These are phyloP conservation scores for Kickxella alabastrina DNA, from an alignment of 192 early-diverging fungal genomes.

Conservation along the genomic window DNA sequence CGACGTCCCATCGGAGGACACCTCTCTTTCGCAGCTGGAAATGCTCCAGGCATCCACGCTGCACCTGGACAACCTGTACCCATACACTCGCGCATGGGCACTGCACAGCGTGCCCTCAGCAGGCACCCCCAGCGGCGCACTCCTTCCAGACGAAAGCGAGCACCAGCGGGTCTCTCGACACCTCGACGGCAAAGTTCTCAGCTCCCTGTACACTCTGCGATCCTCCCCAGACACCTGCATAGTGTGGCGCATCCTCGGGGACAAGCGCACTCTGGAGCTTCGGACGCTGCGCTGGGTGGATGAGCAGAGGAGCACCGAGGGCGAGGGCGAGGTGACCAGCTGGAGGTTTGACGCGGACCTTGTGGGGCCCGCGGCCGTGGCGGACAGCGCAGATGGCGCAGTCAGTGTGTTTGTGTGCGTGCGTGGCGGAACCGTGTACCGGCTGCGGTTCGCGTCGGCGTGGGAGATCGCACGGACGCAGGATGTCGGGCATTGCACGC, in stretches of 20 bases:
- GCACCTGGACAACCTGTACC: slow-evolving; percentile 44
- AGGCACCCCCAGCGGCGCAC: slow-evolving; percentile 1
- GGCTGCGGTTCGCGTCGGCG: slow-evolving; percentile 31
- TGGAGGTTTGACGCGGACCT: slow-evolving; percentile 40
- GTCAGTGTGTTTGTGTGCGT: slow-evolving; percentile 30
- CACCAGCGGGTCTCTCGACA: slow-evolving; percentile 31
- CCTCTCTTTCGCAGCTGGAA: slow-evolving; percentile 20
- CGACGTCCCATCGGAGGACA: not conserved
- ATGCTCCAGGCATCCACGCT: slow-evolving; percentile 38
- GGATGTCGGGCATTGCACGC: slow-evolving; percentile 24
- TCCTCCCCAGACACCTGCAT: slow-evolving; percentile 45
- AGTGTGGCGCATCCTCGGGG: slow-evolving; percentile 43
- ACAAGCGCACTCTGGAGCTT: slow-evolving; percentile 37
- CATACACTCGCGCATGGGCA: slow-evolving; percentile 19
- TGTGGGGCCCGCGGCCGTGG: slow-evolving; percentile 17
- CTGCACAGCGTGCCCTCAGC: slow-evolving; percentile 40
- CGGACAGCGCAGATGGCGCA: slow-evolving; percentile 9
- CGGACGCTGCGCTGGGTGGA: slow-evolving; percentile 43
- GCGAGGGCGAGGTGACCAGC: slow-evolving; percentile 17
- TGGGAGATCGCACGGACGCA: slow-evolving; percentile 36
- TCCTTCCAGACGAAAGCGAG: not conserved
- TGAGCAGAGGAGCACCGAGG: slow-evolving; percentile 6
- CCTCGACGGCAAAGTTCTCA: slow-evolving; percentile 15
- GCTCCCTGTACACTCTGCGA: slow-evolving; percentile 33
- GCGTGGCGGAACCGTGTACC: slow-evolving; percentile 27